These are phyloP conservation scores for Penicillium brevicompactum DNA, from an alignment of 2,329 filamentous ascomycete species.

Conservation along the genomic window DNA sequence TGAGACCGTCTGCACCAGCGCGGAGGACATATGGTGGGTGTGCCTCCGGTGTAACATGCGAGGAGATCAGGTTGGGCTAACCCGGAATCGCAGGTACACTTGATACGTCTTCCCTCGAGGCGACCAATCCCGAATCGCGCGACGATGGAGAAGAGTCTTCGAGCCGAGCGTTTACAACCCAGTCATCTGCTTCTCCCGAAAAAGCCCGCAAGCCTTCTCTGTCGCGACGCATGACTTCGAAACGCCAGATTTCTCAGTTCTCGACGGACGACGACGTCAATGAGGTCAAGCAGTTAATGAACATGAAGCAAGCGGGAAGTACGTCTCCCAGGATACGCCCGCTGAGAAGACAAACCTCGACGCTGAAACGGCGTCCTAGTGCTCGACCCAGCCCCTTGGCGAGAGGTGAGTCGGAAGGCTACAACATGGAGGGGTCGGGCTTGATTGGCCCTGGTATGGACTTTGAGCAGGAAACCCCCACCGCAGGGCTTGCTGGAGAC, in stretches of 20 bases:
- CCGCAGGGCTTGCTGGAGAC: slow-evolving; percentile 28
- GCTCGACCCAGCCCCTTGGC: slow-evolving; percentile 34
- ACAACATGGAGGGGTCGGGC: slow-evolving; percentile 42
- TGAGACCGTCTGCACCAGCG: slow-evolving; percentile 14
- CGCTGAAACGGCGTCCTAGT: slow-evolving; percentile 42
- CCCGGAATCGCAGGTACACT: slow-evolving; percentile 32
- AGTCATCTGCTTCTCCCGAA: slow-evolving; percentile 49
- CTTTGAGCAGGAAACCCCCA: slow-evolving; percentile 20
- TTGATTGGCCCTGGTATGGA: slow-evolving; percentile 33
- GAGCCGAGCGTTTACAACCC: slow-evolving; percentile 38
- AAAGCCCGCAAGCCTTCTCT: slow-evolving; percentile 72
- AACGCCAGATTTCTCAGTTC: slow-evolving; percentile 73
- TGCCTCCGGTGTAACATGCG: slow-evolving; percentile 20
- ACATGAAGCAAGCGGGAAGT: slow-evolving; percentile 36
- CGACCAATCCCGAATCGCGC: slow-evolving; percentile 22
- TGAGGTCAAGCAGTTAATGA: slow-evolving; percentile 74
- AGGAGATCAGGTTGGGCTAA: slow-evolving; percentile 1
- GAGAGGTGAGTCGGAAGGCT: slow-evolving; percentile 40
- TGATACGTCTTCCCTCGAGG: slow-evolving; percentile 25
- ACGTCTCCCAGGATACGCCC: slow-evolving; percentile 40
- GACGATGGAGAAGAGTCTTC: slow-evolving; percentile 35
- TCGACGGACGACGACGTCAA: slow-evolving; percentile 85
- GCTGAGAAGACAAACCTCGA: slow-evolving; percentile 39
- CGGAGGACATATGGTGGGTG: slow-evolving; percentile 36
- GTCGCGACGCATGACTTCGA: slow-evolving; percentile 73